Percentiles rank a stretch among this genome's conserved stretches.
Conservation (phyloP, 225 moss, liverwort and hornwort genomes). For the Rhytidiadelphus loreus region DNA sequence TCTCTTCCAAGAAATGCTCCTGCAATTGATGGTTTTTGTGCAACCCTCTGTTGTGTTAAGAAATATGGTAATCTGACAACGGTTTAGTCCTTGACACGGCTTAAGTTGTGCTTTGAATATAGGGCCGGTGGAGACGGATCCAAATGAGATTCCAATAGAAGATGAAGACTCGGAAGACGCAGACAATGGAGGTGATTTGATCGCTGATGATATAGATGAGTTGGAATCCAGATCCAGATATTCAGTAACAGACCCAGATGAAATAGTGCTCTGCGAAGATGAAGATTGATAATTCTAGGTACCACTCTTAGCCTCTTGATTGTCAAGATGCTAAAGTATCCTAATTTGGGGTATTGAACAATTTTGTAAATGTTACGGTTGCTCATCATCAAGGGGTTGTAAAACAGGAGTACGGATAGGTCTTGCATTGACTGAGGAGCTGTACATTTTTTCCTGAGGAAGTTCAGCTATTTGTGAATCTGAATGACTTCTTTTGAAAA, state of each 20-base stretch:
- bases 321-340: background rate
- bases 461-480: background rate
- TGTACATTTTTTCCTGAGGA: background rate
- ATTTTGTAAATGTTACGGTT: background rate
- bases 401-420: background rate
- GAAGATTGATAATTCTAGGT: background rate
- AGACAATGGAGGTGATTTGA: background rate
- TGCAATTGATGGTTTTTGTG: background rate
- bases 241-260: constrained; percentile 7
- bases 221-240: constrained; percentile 20
- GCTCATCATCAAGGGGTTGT: background rate
- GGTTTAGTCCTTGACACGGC: background rate
- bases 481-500: background rate
- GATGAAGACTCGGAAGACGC: constrained; percentile 38
- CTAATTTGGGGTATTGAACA: background rate
- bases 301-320: background rate
- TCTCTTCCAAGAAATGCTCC: background rate
- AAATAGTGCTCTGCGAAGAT: constrained; percentile 18
- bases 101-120: background rate
- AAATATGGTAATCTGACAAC: background rate
- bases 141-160: constrained; percentile 64
- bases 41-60: background rate
- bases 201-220: constrained; percentile 39
- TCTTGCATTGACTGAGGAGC: background rate
- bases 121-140: constrained; percentile 35